Conservation (phyloP, 202 grass and related monocot species). For the Miscanthus sacchariflorus region DNA sequence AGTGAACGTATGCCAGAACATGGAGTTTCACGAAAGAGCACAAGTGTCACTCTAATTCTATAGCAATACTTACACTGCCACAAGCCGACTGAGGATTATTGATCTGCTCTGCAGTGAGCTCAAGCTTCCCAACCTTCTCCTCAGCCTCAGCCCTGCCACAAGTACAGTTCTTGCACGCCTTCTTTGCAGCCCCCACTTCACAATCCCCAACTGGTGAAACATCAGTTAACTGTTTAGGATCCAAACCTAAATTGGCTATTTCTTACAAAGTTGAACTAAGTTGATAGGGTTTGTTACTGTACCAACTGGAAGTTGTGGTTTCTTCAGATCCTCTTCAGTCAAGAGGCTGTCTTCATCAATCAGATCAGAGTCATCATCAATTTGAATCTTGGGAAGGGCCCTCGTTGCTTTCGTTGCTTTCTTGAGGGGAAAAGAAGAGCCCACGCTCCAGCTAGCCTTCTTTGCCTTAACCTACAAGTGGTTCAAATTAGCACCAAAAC, state of each 20-base stretch:
- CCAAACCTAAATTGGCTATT: neutral
- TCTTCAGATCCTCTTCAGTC: constrained; percentile 93
- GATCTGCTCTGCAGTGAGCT: constrained; percentile 82
- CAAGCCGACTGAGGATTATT: constrained; percentile 89
- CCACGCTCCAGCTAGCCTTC: constrained; percentile 85
- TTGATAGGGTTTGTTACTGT: constrained; percentile 3
- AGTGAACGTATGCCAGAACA: neutral
- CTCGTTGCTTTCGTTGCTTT: constrained; percentile 55
- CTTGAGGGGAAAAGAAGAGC: constrained; percentile 91
- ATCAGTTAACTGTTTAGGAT: constrained; percentile 15
- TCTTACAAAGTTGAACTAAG: neutral
- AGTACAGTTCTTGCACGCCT: constrained; percentile 95
- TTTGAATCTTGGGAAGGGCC: constrained; percentile 81
- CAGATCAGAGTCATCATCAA: constrained; percentile 80
- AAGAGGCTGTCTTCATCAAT: constrained; percentile 97
- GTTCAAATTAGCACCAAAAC: constrained; percentile 8
- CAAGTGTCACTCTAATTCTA: neutral
- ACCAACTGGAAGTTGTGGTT: constrained; percentile 89
- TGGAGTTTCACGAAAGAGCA: neutral
- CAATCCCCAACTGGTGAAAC: constrained; percentile 75
- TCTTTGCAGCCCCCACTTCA: constrained; percentile 84
- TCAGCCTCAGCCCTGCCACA: constrained; percentile 93
- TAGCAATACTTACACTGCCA: constrained; percentile 72
- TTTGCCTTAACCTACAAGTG: constrained; percentile 80
- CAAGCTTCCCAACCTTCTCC: constrained; percentile 85